phyloP scores from a whole-genome alignment of 768 basidiomycete genomes.

The Mycena floridula region DNA sequence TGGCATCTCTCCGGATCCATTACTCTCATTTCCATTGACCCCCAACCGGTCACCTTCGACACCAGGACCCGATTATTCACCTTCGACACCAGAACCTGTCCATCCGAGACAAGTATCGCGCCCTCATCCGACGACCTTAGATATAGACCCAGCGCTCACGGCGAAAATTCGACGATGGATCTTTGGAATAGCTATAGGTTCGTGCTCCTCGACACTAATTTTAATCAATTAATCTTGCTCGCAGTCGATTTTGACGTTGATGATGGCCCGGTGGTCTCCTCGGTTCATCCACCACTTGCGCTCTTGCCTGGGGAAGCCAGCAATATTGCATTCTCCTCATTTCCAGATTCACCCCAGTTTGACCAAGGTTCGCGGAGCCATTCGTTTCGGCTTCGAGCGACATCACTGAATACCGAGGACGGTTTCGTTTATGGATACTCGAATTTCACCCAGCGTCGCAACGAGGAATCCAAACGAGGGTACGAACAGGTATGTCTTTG shows the following conservation, averaged over 20 bases:
- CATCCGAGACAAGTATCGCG: no score
- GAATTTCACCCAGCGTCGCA: slow-evolving; percentile 67
- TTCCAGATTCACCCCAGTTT: slow-evolving; percentile 85
- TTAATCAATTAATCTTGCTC: slow-evolving; percentile 1
- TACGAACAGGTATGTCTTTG: slow-evolving; percentile 59
- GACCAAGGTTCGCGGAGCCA: slow-evolving; percentile 80
- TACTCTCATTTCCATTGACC: no score
- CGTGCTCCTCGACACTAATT: slow-evolving; percentile 12
- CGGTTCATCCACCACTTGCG: slow-evolving; percentile 60
- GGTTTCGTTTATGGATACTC: slow-evolving; percentile 76
- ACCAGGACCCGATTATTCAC: no score
- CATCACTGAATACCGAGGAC: slow-evolving; percentile 35
- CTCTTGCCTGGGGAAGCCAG: slow-evolving; percentile 65
- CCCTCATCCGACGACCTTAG: no score
- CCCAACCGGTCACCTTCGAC: no score
- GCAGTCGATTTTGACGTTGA: slow-evolving; percentile 88
- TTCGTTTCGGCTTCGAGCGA: slow-evolving; percentile 77
- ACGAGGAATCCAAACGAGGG: slow-evolving; percentile 63
- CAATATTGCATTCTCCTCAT: slow-evolving; percentile 89
- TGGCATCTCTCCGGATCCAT: no score
- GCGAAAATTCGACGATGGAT: slow-evolving; percentile 64
- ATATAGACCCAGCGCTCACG: no score
- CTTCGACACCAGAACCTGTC: no score
- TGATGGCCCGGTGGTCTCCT: slow-evolving; percentile 71
- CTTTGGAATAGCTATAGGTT: slow-evolving; percentile 59